Base-by-base conservation (phyloP, 805 yeast species). In the Lipomyces lipofer region DNA sequence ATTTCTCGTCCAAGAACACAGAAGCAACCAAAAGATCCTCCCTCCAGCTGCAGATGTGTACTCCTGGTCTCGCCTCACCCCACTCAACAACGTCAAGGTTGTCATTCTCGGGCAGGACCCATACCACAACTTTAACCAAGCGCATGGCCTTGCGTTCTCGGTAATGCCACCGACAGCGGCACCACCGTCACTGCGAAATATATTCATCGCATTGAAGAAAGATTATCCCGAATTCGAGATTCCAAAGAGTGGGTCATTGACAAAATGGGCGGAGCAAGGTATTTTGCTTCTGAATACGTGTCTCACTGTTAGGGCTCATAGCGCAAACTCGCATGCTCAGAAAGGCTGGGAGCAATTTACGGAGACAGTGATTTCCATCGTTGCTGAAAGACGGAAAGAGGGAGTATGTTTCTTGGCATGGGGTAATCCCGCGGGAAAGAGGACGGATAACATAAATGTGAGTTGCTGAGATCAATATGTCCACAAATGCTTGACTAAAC, bases 61-160 rank as follows among this genome's bases (percentile, higher is more conserved):
- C 68, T 88, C 97, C 0, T 94, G 98, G 97, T 84, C 95, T 1
- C 79, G 89, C 29, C 75, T 84, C 15, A 89, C 98, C 0, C 96
- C 96, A 0, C 73, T 92, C 19, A 73, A 81, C 3, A 69, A 78
- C 2, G 86, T 90, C 17, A 84, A 82, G 65, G 94, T 92, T 25
- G 78, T 94, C 1, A 79, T 94, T 10, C 73, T 94, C 43, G 99
- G 99, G 0, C 99, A 94, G 69, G 99, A 94, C 68, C 99, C 99
- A 0, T 94, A 94, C 68, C 99, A 94, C 70, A 89, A 90, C 68
- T 71, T 71, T 63, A 86, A 87, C 67, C 99, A 94, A 69, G 99
- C 99, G 0, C 99, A 94, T 66, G 99, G 99, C 0, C 73, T 94
- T 27, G 98, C 99, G 2, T 94, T 94, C 64, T 86, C 95, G 19